Conservation (phyloP, 108 stramenopile species). For the Ochromonas danica region DNA sequence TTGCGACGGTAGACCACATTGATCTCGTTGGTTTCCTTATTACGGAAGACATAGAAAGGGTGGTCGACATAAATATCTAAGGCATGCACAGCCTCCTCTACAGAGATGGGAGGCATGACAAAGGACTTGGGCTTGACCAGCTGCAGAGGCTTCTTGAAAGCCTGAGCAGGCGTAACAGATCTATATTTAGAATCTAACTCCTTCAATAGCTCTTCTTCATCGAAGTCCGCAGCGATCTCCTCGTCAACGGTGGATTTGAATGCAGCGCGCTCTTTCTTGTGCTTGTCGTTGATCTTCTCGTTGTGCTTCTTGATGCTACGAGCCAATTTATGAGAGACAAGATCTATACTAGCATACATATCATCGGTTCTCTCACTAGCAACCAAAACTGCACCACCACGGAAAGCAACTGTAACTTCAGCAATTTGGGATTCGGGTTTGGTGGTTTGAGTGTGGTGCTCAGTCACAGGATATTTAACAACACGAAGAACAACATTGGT, state of each 20-base stretch:
- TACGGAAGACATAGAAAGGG: slow-evolving; percentile 55
- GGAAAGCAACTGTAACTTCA: slow-evolving; percentile 47
- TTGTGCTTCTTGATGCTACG: slow-evolving; percentile 50
- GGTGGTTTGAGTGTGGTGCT: not conserved
- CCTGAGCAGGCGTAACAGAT: not conserved
- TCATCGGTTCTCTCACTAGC: slow-evolving; percentile 49
- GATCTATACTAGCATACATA: slow-evolving; percentile 53
- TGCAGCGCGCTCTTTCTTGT: slow-evolving; percentile 3
- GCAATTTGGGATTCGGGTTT: slow-evolving; percentile 43
- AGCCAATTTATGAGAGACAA: slow-evolving; percentile 49
- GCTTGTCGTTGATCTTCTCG: slow-evolving; percentile 40
- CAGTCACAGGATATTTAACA: not conserved
- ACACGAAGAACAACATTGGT: not conserved
- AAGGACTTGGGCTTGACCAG: slow-evolving; percentile 50
- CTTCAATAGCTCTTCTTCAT: not conserved
- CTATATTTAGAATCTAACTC: slow-evolving; percentile 31
- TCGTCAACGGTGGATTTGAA: not conserved
- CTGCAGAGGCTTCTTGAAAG: slow-evolving; percentile 33
- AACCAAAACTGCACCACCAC: slow-evolving; percentile 41
- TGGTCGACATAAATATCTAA: slow-evolving; percentile 49
- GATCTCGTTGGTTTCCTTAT: slow-evolving; percentile 49
- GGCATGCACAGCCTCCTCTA: slow-evolving; percentile 47
- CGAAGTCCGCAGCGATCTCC: not conserved
- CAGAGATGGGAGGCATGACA: slow-evolving; percentile 47
- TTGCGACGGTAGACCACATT: slow-evolving; percentile 57